phyloP scores from a whole-genome alignment of 148 eudicot genomes.

The Amaranthus hypochondriacus region DNA sequence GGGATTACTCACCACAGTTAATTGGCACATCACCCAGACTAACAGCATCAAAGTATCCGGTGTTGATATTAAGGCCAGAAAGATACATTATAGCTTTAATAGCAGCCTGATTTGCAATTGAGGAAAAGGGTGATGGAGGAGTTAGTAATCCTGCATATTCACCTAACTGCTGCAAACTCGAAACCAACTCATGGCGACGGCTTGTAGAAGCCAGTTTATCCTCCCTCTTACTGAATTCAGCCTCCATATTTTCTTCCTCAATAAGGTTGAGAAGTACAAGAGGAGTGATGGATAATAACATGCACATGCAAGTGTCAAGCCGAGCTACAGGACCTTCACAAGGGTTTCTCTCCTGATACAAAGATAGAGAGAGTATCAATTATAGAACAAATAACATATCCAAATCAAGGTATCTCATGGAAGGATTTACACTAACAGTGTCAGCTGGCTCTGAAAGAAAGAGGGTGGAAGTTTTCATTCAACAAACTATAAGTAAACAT shows the following conservation, averaged over 20 bases:
- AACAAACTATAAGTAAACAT: not conserved
- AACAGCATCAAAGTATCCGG: slow-evolving; percentile 66
- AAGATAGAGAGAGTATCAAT: slow-evolving; percentile 8
- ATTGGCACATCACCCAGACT: slow-evolving; percentile 66
- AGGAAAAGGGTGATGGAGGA: slow-evolving; percentile 53
- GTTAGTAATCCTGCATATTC: slow-evolving; percentile 77
- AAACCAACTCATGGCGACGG: slow-evolving; percentile 56
- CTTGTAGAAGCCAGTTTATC: slow-evolving; percentile 35
- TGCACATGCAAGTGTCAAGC: slow-evolving; percentile 84
- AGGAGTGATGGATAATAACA: slow-evolving; percentile 66
- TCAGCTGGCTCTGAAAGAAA: not conserved
- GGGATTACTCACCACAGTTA: slow-evolving; percentile 58
- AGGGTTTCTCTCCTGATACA: slow-evolving; percentile 73
- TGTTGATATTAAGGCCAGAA: slow-evolving; percentile 63
- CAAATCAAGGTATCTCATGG: too few relatives aligned
- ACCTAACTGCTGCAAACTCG: slow-evolving; percentile 70
- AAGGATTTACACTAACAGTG: not conserved
- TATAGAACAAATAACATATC: not conserved
- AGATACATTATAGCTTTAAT: slow-evolving; percentile 74
- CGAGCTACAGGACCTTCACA: slow-evolving; percentile 94
- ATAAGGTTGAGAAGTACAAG: slow-evolving; percentile 62
- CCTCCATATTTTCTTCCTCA: slow-evolving; percentile 65
- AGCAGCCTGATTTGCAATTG: slow-evolving; percentile 88
- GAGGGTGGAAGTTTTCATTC: not conserved
- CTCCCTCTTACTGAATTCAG: slow-evolving; percentile 30